Evolutionary conservation across 2,329 filamentous ascomycete species (phyloP).

Genomic region (Nothophaeocryptopus gaeumannii): DNA sequence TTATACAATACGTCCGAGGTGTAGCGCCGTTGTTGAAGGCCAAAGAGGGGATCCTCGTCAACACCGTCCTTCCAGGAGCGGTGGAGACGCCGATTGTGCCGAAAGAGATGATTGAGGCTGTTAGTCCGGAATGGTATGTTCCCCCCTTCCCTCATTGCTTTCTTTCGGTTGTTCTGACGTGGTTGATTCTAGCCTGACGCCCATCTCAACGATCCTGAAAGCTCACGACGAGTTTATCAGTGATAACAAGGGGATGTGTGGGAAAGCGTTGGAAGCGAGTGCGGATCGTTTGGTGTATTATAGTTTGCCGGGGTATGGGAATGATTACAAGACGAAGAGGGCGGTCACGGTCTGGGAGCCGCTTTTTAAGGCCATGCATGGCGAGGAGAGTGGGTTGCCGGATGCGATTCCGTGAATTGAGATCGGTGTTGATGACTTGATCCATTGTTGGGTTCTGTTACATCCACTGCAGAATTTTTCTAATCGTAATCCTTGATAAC

Average conservation of each 20-base stretch:
- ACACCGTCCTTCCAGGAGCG: constrained; percentile 48
- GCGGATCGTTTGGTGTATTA: constrained; percentile 43
- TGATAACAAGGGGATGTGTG: constrained; percentile 40
- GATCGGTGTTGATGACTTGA: no score
- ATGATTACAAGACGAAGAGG: constrained; percentile 44
- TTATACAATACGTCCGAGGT: constrained; percentile 43
- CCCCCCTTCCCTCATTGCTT: no score
- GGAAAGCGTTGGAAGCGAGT: constrained; percentile 47
- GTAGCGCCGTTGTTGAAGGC: constrained; percentile 40
- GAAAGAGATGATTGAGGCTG: constrained; percentile 44
- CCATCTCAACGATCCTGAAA: constrained; percentile 43
- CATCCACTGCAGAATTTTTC: background rate
- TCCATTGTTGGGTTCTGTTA: background rate
- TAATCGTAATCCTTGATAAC: constrained; percentile 21
- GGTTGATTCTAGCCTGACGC: constrained; percentile 33
- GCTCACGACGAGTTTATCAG: constrained; percentile 49
- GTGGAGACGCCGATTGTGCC: constrained; percentile 49
- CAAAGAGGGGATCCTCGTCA: constrained; percentile 35
- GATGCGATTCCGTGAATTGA: constrained; percentile 36
- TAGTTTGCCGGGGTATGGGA: constrained; percentile 38
- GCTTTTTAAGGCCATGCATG: constrained; percentile 46
- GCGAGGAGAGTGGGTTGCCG: constrained; percentile 42
- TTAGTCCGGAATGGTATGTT: constrained; percentile 35
- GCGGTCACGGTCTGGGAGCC: constrained; percentile 51
- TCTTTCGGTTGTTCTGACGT: background rate